Evolutionary conservation across 1,139 yeast species (phyloP).

Genomic region (Nakaseomyces kungkrabaensis): DNA sequence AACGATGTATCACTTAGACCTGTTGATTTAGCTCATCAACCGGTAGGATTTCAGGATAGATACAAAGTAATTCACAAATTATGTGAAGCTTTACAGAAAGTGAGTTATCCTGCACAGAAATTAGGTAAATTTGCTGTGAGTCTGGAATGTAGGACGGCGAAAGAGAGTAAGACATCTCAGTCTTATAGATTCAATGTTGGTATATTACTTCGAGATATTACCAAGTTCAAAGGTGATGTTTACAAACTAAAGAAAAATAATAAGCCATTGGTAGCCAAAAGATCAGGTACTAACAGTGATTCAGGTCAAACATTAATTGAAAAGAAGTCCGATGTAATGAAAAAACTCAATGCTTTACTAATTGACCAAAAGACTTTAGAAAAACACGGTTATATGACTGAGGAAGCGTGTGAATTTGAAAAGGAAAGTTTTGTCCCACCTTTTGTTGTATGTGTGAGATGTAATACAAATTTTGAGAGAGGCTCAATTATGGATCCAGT

Average conservation of each 20-base stretch:
- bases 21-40: constrained; percentile 22
- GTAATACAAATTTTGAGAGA: constrained; percentile 23
- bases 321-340: constrained; percentile 12
- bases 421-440: background rate
- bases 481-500: constrained; percentile 20
- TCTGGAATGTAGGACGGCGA: constrained; percentile 24
- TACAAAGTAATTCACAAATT: constrained; percentile 23
- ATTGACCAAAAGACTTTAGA: constrained; percentile 13
- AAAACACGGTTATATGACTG: constrained; percentile 22
- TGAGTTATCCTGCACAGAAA: constrained; percentile 11
- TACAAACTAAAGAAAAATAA: constrained; percentile 17
- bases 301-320: constrained; percentile 4
- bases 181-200: constrained; percentile 27
- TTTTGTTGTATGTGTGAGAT: constrained; percentile 21
- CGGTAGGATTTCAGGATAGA: constrained; percentile 27
- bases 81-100: constrained; percentile 16
- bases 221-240: constrained; percentile 23
- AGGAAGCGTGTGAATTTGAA: constrained; percentile 4
- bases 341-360: constrained; percentile 13
- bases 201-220: constrained; percentile 23
- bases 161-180: constrained; percentile 20
- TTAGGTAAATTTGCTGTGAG: constrained; percentile 19
- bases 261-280: constrained; percentile 10
- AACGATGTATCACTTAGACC: constrained; percentile 17
- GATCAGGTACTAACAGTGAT: background rate